Percentiles rank a stretch among this genome's conserved stretches.
These are phyloP conservation scores for Thielaviopsis musarum DNA, from an alignment of 2,329 filamentous ascomycete genomes.

Conservation along the genomic window DNA sequence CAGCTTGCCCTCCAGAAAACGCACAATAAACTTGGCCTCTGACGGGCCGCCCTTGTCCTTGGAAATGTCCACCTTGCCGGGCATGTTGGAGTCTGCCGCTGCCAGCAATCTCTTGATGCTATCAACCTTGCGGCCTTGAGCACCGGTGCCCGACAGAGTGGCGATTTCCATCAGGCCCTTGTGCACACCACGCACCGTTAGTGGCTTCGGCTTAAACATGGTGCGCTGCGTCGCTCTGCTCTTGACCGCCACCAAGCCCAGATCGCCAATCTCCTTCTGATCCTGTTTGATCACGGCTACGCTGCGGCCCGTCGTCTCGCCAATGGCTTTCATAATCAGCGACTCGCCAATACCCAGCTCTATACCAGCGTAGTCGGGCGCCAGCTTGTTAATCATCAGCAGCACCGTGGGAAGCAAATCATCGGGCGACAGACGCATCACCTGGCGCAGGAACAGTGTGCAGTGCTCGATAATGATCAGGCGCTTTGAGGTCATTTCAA, in stretches of 20 bases:
- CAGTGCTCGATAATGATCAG: constrained; percentile 79
- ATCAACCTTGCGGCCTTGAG: constrained; percentile 80
- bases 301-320: constrained; percentile 80
- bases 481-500: constrained; percentile 88
- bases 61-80: constrained; percentile 71
- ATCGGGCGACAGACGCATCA: constrained; percentile 74
- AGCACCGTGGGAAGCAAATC: constrained; percentile 80
- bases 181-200: constrained; percentile 76
- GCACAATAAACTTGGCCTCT: constrained; percentile 85
- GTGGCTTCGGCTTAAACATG: constrained; percentile 91
- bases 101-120: constrained; percentile 95
- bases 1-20: constrained; percentile 88
- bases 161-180: constrained; percentile 79
- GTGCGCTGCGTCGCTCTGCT: constrained; percentile 89
- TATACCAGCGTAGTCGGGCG: constrained; percentile 89
- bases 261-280: constrained; percentile 89
- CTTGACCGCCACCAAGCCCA: constrained; percentile 88
- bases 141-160: constrained; percentile 68
- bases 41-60: constrained; percentile 88
- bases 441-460: constrained; percentile 78
- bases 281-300: constrained; percentile 83
- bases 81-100: constrained; percentile 57
- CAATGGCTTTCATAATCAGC: constrained; percentile 96
- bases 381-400: constrained; percentile 96
- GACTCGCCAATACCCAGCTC: constrained; percentile 98